Evolutionary conservation across 2,329 filamentous ascomycete species (phyloP), one percentile per base, ranked within the genome.

Genomic region (Ploettnerulaceae sp.): DNA sequence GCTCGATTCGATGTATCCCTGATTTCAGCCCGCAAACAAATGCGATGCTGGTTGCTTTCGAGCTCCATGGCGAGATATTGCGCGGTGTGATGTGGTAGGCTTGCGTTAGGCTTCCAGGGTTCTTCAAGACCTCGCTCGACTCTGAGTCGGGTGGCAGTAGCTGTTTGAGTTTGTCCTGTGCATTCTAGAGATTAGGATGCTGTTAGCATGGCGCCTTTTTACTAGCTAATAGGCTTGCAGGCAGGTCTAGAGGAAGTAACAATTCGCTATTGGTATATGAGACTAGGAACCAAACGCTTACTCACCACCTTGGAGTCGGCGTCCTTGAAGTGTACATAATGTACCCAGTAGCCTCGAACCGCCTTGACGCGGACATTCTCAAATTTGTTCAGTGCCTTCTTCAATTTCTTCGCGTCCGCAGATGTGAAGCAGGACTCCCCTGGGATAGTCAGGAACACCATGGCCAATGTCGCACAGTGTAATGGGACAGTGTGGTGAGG

Each of bases 61-160:
- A 95, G 69, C 89, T 96, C 93, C 93, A 98, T 64, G 93, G 93
- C 31, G 90, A 96, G 57, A 95, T 90, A 59, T 86, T 86, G 56
- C 91, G 80, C 15, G 91, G 91, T 36, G 78, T 81, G 48, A 95
- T 76, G 64, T 89, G 88, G 64, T 56, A 60, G n/a, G 56, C 42
- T 33, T 52, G 43, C 11, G 47, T 54, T 7, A 39, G 14, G n/a
- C 28, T 43, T 35, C 48, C 49, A 29, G 49, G 20, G 5, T 46
- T 47, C 29, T 26, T 32, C 15, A 51, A 35, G n/a, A 60, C 32
- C 33, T 24, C 20, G 26, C 26, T 42, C 9, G 45, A 45, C 37
- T 51, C 44, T 4, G 45, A 37, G 35, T 49, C 24, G 4, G 45
- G 21, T 15, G 57, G 59, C 12, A 63, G 54, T 25, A 62, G 46